Evolutionary conservation across 2,329 filamentous ascomycete species (phyloP).

Genomic region (Hymenoscyphus albidus): DNA sequence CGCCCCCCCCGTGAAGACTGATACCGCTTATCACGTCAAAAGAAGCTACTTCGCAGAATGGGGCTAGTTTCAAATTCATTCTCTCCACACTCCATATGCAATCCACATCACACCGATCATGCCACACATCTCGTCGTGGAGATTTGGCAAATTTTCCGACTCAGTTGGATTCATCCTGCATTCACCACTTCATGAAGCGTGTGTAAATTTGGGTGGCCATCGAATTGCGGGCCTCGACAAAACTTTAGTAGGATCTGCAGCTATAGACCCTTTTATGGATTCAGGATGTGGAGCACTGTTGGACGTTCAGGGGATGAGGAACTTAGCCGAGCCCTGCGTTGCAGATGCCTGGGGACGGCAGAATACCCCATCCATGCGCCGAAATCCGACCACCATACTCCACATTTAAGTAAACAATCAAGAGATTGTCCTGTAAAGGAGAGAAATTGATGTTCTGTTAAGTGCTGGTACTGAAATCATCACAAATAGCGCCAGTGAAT

Average conservation of each 20-base stretch:
- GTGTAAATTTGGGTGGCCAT: background rate
- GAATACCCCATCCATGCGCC: background rate
- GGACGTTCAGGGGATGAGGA: background rate
- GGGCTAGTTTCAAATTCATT: background rate
- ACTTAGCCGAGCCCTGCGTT: background rate
- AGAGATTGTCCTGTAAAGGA: background rate
- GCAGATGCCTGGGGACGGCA: background rate
- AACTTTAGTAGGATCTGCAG: background rate
- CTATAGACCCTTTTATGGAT: background rate
- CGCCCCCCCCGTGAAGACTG: background rate
- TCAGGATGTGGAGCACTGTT: background rate
- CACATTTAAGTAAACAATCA: background rate
- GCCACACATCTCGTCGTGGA: background rate
- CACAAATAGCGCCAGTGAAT: background rate
- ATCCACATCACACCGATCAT: background rate
- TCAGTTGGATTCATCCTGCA: background rate
- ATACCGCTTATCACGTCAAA: background rate
- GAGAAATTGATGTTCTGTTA: background rate
- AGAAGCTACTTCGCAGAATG: background rate
- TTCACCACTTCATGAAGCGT: background rate
- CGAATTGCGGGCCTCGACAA: background rate
- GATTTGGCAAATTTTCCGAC: background rate
- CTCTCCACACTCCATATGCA: background rate
- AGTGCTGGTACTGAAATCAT: background rate
- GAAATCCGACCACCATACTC: background rate